These are phyloP conservation scores for Lactarius deliciosus DNA, from an alignment of 768 basidiomycete genomes.

Conservation along the genomic window DNA sequence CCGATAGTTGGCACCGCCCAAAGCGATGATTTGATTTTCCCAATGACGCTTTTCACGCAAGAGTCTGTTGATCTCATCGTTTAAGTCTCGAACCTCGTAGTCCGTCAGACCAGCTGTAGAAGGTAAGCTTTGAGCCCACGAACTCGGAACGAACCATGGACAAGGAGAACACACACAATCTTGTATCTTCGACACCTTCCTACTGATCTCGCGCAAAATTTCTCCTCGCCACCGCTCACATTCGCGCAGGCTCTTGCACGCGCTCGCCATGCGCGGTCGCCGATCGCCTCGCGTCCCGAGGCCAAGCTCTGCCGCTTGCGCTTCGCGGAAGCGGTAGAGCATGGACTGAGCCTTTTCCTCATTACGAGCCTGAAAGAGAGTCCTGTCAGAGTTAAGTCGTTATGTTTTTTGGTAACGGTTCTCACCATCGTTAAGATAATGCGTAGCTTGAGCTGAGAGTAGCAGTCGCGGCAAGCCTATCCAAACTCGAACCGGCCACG, in stretches of 20 bases:
- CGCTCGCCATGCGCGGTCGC: conserved; percentile 89
- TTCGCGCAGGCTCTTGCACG: conserved; percentile 87
- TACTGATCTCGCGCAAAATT: conserved; percentile 87
- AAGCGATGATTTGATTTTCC: conserved; percentile 96
- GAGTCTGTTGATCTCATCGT: conserved; percentile 96
- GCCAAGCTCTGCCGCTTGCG: conserved; percentile 93
- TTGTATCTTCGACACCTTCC: conserved; percentile 98
- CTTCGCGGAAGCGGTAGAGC: conserved; percentile 94
- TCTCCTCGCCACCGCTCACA: conserved; percentile 97
- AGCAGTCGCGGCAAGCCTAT: too few species aligned
- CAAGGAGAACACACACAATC: conserved; percentile 57
- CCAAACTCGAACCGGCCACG: background rate
- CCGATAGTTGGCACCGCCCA: conserved; percentile 95
- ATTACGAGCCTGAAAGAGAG: conserved; percentile 75
- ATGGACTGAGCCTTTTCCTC: conserved; percentile 97
- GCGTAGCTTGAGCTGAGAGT: background rate
- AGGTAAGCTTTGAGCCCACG: conserved; percentile 1
- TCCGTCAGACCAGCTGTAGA: conserved; percentile 82
- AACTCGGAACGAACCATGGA: background rate
- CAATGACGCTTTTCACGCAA: conserved; percentile 95
- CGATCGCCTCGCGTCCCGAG: conserved; percentile 80
- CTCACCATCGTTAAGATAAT: conserved; percentile 13
- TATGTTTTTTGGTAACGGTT: background rate
- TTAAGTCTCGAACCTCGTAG: conserved; percentile 93
- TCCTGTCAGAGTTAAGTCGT: background rate